A percentile compares a stretch with the other conserved stretches of the same genome.
phyloP scores from a whole-genome alignment of 75 land plant genomes.

The Sequoiadendron giganteum region DNA sequence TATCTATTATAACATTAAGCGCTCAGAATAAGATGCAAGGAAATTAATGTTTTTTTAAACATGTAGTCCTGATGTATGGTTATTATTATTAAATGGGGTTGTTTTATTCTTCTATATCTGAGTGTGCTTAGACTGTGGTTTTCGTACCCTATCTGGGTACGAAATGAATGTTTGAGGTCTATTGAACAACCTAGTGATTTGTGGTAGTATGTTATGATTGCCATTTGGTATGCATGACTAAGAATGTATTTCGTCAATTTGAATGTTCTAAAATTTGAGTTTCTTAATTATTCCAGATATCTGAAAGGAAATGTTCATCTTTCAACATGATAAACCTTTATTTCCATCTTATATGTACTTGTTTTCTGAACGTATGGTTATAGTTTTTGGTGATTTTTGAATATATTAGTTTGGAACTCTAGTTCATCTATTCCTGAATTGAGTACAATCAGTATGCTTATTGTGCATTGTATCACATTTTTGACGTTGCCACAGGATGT shows the following conservation, averaged over 20 bases:
- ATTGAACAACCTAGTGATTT: not conserved
- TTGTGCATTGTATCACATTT: not conserved
- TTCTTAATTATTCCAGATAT: not conserved
- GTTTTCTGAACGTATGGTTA: not conserved
- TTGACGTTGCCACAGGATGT: slow-evolving; percentile 65
- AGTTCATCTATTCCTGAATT: not conserved
- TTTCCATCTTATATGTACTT: too few species aligned
- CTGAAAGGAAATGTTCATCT: too few species aligned
- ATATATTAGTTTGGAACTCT: not conserved
- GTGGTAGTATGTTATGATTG: not conserved
- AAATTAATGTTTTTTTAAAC: not conserved
- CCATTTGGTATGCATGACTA: not conserved
- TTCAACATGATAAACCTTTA: too few species aligned
- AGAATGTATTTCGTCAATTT: not conserved
- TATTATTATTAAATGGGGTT: not conserved
- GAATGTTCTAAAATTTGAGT: not conserved
- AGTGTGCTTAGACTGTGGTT: not conserved
- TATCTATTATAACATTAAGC: too few species aligned
- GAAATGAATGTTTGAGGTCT: not conserved
- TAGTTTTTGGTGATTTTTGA: not conserved
- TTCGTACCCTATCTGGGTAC: not conserved
- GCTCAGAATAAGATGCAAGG: not conserved
- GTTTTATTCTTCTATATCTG: not conserved
- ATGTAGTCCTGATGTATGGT: not conserved
- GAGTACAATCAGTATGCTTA: not conserved